These are phyloP conservation scores for Penicillium egyptiacum DNA, from an alignment of 495 filamentous ascomycete species.

Conservation along the genomic window DNA sequence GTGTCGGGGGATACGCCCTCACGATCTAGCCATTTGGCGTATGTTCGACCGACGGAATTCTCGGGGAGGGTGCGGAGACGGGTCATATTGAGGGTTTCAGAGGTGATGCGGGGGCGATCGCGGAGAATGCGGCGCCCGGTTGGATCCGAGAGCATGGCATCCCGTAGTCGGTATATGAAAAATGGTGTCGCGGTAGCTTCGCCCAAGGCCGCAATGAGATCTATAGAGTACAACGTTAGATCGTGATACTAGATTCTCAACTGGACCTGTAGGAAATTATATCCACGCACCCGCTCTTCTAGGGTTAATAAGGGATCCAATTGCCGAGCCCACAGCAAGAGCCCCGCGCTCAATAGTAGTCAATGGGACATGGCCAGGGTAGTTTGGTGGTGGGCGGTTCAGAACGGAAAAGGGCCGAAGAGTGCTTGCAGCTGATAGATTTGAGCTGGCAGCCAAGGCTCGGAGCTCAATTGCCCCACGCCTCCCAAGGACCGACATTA, in stretches of 20 bases:
- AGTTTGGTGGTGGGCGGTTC: slow-evolving; percentile 69
- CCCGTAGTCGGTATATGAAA: slow-evolving; percentile 89
- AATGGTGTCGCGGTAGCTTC: slow-evolving; percentile 93
- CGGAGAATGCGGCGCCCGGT: slow-evolving; percentile 91
- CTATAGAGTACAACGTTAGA: slow-evolving; percentile 39
- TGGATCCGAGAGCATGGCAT: slow-evolving; percentile 80
- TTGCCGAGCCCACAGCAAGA: slow-evolving; percentile 78
- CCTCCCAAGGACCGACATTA: slow-evolving; percentile 36
- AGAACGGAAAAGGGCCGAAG: slow-evolving; percentile 67
- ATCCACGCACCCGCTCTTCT: slow-evolving; percentile 62
- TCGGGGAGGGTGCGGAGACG: slow-evolving; percentile 68
- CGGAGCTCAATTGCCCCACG: slow-evolving; percentile 26
- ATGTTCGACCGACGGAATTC: slow-evolving; percentile 80
- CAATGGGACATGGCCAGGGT: slow-evolving; percentile 90
- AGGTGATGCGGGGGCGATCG: slow-evolving; percentile 86
- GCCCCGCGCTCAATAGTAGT: slow-evolving; percentile 70
- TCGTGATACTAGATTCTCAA: slow-evolving; percentile 1
- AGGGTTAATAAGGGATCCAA: slow-evolving; percentile 77
- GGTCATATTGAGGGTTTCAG: slow-evolving; percentile 66
- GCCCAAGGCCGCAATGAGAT: slow-evolving; percentile 90
- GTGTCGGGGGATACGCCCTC: slow-evolving; percentile 94
- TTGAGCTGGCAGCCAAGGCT: slow-evolving; percentile 14
- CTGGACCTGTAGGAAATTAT: neutral
- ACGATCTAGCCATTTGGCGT: slow-evolving; percentile 83
- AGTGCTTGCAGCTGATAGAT: slow-evolving; percentile 11